Evolutionary conservation across 176 grass and related monocot genomes (phyloP).

Genomic region (Chrysopogon serrulatus): DNA sequence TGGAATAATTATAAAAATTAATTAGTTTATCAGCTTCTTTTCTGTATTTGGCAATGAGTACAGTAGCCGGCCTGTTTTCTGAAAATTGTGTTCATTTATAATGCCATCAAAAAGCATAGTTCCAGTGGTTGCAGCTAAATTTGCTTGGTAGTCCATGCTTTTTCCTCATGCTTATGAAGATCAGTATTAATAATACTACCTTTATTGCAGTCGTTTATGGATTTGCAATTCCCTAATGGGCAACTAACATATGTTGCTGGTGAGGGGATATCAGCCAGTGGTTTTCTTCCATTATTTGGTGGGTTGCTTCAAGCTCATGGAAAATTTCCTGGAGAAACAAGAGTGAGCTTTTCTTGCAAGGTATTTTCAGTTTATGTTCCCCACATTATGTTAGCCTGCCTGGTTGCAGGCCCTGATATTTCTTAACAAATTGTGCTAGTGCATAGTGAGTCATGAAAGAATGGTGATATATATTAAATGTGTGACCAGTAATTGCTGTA

Average conservation of each 20-base stretch:
- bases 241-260: slow-evolving; percentile 89
- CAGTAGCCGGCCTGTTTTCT: background rate
- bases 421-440: background rate
- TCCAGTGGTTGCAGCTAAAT: background rate
- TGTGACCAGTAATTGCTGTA: background rate
- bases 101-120: background rate
- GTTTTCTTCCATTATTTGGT: slow-evolving; percentile 77
- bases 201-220: slow-evolving; percentile 83
- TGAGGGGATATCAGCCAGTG: slow-evolving; percentile 79
- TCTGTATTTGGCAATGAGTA: background rate
- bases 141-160: background rate
- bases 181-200: background rate
- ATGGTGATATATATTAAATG: background rate
- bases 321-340: slow-evolving; percentile 85
- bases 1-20: background rate
- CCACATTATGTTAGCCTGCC: background rate
- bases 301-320: slow-evolving; percentile 93
- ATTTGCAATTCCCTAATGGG: slow-evolving; percentile 96
- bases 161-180: background rate
- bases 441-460: background rate
- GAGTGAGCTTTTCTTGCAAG: slow-evolving; percentile 85
- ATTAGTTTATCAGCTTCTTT: background rate
- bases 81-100: background rate
- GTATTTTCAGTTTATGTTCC: slow-evolving; percentile 22
- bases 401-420: background rate